phyloP scores from a whole-genome alignment of 441 rosid species.

The Flueggea neowawraea region DNA sequence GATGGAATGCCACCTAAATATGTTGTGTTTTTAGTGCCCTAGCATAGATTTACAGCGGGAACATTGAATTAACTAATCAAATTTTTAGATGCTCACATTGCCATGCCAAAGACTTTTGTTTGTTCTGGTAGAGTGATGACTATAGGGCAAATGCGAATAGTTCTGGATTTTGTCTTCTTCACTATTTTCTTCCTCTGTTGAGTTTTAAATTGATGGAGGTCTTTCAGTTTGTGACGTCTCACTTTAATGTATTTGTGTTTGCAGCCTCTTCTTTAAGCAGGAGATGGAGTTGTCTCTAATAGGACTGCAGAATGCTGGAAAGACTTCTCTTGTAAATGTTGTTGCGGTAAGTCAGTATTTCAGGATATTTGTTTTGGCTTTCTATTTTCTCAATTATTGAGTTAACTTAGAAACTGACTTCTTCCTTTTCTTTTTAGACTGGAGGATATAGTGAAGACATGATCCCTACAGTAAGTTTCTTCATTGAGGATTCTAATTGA shows the following conservation, averaged over 20 bases:
- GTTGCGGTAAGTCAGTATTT: constrained; percentile 65
- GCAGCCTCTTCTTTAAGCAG: constrained; percentile 90
- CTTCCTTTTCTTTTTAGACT: constrained; percentile 45
- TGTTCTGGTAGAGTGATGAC: no score
- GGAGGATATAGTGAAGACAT: constrained; percentile 98
- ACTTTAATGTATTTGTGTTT: background rate
- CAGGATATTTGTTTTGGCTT: background rate
- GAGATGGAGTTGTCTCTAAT: constrained; percentile 97
- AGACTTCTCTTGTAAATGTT: constrained; percentile 91
- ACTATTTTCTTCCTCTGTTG: background rate
- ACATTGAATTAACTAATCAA: no score
- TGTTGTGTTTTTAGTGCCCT: no score
- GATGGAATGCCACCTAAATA: no score
- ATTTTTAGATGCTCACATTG: no score
- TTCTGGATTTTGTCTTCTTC: background rate
- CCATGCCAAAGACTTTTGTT: no score
- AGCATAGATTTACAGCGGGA: no score
- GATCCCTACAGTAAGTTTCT: constrained; percentile 89
- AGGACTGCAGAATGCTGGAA: constrained; percentile 98
- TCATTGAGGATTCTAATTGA: background rate
- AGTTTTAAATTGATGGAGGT: background rate
- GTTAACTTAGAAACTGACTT: constrained; percentile 5
- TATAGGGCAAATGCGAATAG: background rate
- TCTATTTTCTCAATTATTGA: background rate
- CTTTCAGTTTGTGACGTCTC: background rate